Base-by-base conservation (phyloP, 1,284 basidiomycete genomes). In the Vanrija humicola region DNA sequence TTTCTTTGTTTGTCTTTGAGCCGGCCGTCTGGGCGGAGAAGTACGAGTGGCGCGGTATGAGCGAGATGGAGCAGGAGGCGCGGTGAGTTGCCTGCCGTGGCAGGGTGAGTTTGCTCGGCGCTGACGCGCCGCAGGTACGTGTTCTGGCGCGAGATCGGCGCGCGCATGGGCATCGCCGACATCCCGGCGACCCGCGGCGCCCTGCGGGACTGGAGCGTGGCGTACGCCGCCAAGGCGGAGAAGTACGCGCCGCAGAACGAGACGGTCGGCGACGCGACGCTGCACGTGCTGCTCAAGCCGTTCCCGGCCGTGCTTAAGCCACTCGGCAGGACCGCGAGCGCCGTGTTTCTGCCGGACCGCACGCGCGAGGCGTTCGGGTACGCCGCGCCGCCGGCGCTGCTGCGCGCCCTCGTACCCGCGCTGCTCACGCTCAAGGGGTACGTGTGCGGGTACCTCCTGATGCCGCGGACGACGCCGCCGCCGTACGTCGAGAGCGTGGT, bases 121-220 rank as follows among this genome's bases (percentile, higher is more conserved):
- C 50, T 56, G 43, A 50, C 38, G 34, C 12, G 7, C 34, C 34
- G 34, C 10, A 57, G 56, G 16, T 59, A 59, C 45, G 46, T 59
- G 26, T 47, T 53, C 46, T 59, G 58, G 58, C 58, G 58, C 43
- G 58, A 59, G 40, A 46, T 59, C 18, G 58, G 58, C n/a, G 58
- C 58, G 3, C 58, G 58, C 18, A 59, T 59, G 58, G 51, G 48
- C 21, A 59, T 59, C 21, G 38, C 40, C 3, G 38, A 53, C 46
- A 59, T 59, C 38, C 58, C 58, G 1, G 4, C 38, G 14, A 59
- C 58, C 5, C 51, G 47, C 18, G 29, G 38, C 5, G 54, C 19
- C 14, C 54, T 59, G 48, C 43, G 40, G 38, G 47, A 53, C 3
- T 59, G 58, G 58, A 46, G 43, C 14, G 21, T 4, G 1, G 45